Percentiles rank a stretch among this genome's conserved stretches.
phyloP scores from a whole-genome alignment of 371 early-diverging fungal genomes.

The Globomyces sp. region DNA sequence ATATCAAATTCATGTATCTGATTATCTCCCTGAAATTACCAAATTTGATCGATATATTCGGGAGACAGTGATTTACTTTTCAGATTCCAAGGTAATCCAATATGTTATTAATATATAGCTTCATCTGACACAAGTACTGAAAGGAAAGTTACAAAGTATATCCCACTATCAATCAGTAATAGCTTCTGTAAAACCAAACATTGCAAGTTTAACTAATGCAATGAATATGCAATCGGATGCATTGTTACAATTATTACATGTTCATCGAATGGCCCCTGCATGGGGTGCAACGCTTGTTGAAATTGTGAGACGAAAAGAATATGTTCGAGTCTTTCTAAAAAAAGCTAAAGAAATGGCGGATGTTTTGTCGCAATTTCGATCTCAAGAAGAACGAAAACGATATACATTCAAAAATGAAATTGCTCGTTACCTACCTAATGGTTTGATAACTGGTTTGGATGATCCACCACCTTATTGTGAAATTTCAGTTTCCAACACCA shows the following conservation, averaged over 20 bases:
- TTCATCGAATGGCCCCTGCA: constrained; percentile 63
- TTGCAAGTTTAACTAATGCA: constrained; percentile 37
- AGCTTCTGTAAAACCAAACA: constrained; percentile 36
- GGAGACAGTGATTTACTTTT: constrained; percentile 26
- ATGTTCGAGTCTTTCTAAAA: constrained; percentile 53
- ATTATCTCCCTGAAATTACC: constrained; percentile 46
- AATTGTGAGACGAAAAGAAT: constrained; percentile 69
- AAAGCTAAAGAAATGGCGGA: constrained; percentile 64
- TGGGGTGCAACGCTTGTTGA: constrained; percentile 72
- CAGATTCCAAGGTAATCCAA: constrained; percentile 25
- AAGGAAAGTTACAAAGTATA: constrained; percentile 42
- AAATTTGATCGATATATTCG: constrained; percentile 40
- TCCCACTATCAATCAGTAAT: constrained; percentile 56
- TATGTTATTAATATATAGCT: not conserved
- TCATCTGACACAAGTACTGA: constrained; percentile 22
- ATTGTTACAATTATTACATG: constrained; percentile 55
- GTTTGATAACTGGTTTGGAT: constrained; percentile 47
- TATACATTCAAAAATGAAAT: constrained; percentile 62
- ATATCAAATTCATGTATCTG: constrained; percentile 59
- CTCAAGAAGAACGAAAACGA: constrained; percentile 61
- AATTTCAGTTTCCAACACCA: constrained; percentile 55
- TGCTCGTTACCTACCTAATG: constrained; percentile 52
- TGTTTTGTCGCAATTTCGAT: constrained; percentile 56
- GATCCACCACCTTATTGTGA: constrained; percentile 65
- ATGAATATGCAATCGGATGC: constrained; percentile 47